phyloP scores from a whole-genome alignment of 73 alveolate species.

The Paramecium tetraurelia region DNA sequence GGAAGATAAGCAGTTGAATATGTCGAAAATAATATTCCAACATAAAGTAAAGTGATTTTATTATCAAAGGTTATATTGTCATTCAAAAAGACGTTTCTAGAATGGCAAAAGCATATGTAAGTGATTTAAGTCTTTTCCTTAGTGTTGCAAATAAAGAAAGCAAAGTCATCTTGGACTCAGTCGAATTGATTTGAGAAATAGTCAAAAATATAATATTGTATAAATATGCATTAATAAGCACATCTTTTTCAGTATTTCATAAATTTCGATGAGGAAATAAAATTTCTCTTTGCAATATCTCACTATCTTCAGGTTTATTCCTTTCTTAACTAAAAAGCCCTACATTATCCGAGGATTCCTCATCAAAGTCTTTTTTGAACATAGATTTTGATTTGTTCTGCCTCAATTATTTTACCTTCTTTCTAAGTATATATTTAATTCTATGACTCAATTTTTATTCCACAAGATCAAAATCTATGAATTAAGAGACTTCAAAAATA shows the following conservation, averaged over 20 bases:
- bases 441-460: not conserved
- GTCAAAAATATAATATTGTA: not conserved
- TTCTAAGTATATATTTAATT: not conserved
- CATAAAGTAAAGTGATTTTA: constrained; percentile 38
- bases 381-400: not conserved
- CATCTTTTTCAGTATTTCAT: not conserved
- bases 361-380: constrained; percentile 1
- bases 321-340: constrained; percentile 29
- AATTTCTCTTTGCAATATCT: not conserved
- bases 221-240: not conserved
- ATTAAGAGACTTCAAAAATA: constrained; percentile 35
- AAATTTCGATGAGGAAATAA: not conserved
- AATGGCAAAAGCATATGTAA: constrained; percentile 66
- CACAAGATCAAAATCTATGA: not conserved
- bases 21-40: constrained; percentile 48
- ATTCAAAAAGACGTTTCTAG: constrained; percentile 57
- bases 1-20: constrained; percentile 60
- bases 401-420: not conserved
- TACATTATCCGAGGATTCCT: not conserved
- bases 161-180: constrained; percentile 37
- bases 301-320: not conserved
- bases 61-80: constrained; percentile 46
- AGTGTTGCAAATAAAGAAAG: constrained; percentile 59
- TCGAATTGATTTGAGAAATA: constrained; percentile 49
- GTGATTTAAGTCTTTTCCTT: constrained; percentile 54